A percentile compares a stretch with the other conserved stretches of the same genome.
Evolutionary conservation across 2,329 filamentous ascomycete genomes (phyloP).

Genomic region (Xenoacremonium recifei): DNA sequence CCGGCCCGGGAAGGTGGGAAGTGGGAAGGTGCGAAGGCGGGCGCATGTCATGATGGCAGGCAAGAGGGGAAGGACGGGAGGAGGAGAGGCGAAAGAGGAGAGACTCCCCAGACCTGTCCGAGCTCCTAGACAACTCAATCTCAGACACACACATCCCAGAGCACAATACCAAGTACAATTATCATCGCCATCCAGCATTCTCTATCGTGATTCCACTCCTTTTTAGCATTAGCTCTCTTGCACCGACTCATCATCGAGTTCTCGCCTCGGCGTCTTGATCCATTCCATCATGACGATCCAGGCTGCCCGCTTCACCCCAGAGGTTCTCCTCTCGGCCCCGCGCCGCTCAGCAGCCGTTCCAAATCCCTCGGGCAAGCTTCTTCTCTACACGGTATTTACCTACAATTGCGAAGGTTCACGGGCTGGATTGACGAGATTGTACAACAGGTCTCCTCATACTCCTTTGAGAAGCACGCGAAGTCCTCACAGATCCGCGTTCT

Average conservation of each 20-base stretch:
- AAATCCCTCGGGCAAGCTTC: constrained; percentile 63
- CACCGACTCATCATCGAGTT: constrained; percentile 1
- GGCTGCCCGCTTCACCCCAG: constrained; percentile 70
- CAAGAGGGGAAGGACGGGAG: neutral
- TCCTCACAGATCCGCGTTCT: constrained; percentile 68
- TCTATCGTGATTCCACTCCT: too few species aligned
- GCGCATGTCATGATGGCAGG: neutral
- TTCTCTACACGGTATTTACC: constrained; percentile 69
- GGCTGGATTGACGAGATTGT: neutral
- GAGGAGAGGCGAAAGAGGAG: neutral
- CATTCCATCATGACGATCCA: constrained; percentile 62
- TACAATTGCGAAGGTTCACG: too few species aligned
- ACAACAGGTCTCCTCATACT: constrained; percentile 75
- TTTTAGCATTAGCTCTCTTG: neutral
- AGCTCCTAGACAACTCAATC: too few species aligned
- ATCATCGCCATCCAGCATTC: neutral
- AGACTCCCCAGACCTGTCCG: too few species aligned
- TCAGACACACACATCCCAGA: too few species aligned
- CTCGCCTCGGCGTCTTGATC: constrained; percentile 3
- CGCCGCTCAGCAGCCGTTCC: constrained; percentile 68
- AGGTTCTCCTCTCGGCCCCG: constrained; percentile 74
- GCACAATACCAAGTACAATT: neutral
- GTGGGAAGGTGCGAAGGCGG: neutral
- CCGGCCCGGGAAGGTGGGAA: too few species aligned
- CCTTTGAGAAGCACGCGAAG: constrained; percentile 71